phyloP scores from a whole-genome alignment of 2,329 filamentous ascomycete genomes.

The Alternaria alternata region DNA sequence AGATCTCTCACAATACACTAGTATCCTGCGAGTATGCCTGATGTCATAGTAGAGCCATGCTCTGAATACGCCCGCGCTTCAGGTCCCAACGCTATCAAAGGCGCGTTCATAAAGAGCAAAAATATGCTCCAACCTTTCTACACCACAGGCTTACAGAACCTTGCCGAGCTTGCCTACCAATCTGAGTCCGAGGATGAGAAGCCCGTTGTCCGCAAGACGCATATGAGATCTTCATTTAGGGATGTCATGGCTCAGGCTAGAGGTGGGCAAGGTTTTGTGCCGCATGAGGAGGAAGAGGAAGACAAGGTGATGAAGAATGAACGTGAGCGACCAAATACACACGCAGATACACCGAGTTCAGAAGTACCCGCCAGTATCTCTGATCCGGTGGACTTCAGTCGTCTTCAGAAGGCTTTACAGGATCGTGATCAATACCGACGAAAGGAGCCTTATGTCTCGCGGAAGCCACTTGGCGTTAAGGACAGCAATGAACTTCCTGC shows the following conservation, averaged over 20 bases:
- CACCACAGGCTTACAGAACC: neutral
- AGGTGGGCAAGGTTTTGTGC: neutral
- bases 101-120: neutral
- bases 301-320: neutral
- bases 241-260: constrained; percentile 4
- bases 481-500: neutral
- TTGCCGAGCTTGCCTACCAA: neutral
- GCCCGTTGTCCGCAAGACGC: neutral
- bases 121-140: neutral
- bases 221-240: neutral
- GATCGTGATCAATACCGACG: neutral
- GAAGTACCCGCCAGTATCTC: neutral
- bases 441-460: neutral
- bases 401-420: neutral
- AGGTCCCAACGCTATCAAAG: neutral
- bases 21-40: neutral
- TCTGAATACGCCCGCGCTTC: neutral
- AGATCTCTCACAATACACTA: neutral
- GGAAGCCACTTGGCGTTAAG: neutral
- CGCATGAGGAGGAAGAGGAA: neutral
- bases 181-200: neutral
- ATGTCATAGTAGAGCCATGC: neutral
- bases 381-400: neutral
- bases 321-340: neutral
- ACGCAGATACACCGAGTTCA: neutral